These are phyloP conservation scores for Chlamydomonas sphaeroides DNA, from an alignment of 139 green algal genomes.

Conservation along the genomic window DNA sequence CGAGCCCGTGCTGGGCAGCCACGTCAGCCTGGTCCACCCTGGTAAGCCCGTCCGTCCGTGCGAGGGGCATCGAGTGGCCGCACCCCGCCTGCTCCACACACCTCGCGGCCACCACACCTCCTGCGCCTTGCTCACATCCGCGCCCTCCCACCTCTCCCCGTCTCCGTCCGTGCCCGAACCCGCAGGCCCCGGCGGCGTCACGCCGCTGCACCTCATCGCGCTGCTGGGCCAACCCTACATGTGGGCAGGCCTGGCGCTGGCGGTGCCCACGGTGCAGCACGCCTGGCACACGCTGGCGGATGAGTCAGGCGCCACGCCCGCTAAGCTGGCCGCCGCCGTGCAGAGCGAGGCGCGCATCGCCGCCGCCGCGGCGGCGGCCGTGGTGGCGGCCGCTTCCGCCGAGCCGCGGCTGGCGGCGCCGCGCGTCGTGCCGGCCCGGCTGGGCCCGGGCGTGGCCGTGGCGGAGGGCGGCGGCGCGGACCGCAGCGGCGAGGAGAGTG, in stretches of 20 bases:
- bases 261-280: neutral
- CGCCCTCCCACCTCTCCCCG: too few species aligned
- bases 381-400: too few species aligned
- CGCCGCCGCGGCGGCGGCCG: too few species aligned
- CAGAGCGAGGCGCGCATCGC: too few species aligned
- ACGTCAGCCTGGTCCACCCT: slow-evolving; percentile 1
- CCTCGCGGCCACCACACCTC: neutral
- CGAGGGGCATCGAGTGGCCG: too few species aligned
- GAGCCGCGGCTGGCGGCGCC: too few species aligned
- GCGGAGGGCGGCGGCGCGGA: too few species aligned
- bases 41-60: neutral
- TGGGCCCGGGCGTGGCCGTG: too few species aligned
- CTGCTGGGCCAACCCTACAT: slow-evolving; percentile 13
- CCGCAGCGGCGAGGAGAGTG: too few species aligned
- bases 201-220: slow-evolving; percentile 18
- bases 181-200: slow-evolving; percentile 19
- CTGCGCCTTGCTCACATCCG: too few species aligned
- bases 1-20: neutral
- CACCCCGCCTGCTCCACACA: neutral
- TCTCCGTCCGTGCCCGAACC: neutral
- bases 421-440: too few species aligned
- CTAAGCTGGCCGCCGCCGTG: neutral
- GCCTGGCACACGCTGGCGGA: neutral
- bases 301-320: slow-evolving; percentile 1
- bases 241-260: neutral